Base-by-base conservation (phyloP, 768 basidiomycete genomes). In the Mrakia frigida region DNA sequence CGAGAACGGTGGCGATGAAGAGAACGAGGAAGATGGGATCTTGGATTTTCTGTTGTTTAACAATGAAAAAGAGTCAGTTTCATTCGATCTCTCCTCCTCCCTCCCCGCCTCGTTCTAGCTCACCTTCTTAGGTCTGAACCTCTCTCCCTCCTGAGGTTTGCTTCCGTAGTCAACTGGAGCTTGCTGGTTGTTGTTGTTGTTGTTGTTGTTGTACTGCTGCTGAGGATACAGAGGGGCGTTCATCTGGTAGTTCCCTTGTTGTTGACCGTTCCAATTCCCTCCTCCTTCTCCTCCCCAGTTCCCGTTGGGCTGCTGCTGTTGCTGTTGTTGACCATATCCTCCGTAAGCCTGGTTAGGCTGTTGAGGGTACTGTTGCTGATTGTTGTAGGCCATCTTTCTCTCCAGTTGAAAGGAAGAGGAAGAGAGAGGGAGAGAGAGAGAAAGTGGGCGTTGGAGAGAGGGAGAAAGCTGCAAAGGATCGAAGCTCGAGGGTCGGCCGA, bases 1-100 rank as follows among this genome's bases (percentile, higher is more conserved):
- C 92, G 39, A 88, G 84, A 50, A 92, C 89, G 84, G 90, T 88
- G 1, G 89, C 84, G n/a, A 93, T 82, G 84, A 91, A 93, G 50
- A 92, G 81, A 10, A 91, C 81, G 21, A 92, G 84, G 81, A 91
- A 88, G 70, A 91, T 84, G 3, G 89, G 88, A 82, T 93, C 92
- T 75, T 92, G 91, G 43, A 92, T 84, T 77, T 84, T 86, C 75
- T 76, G 37, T 33, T 33, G 35, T 60, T 60, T 10, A 46, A 13
- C 4, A 25, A 28, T 1, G 41, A 28, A 69, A 21, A 6, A 9
- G 39, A 46, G 37, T 31, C 10, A 63, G 67, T 0, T 10, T 18
- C 21, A 37, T 69, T 25, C 67, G 43, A 46, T 18, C 67, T 21
- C n/a, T 25, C 11, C 35, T 11, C 65, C 11, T 23, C 18, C 37